These are phyloP conservation scores for Pyrenochaeta sp. DNA, from an alignment of 2,329 filamentous ascomycete species.

Conservation along the genomic window DNA sequence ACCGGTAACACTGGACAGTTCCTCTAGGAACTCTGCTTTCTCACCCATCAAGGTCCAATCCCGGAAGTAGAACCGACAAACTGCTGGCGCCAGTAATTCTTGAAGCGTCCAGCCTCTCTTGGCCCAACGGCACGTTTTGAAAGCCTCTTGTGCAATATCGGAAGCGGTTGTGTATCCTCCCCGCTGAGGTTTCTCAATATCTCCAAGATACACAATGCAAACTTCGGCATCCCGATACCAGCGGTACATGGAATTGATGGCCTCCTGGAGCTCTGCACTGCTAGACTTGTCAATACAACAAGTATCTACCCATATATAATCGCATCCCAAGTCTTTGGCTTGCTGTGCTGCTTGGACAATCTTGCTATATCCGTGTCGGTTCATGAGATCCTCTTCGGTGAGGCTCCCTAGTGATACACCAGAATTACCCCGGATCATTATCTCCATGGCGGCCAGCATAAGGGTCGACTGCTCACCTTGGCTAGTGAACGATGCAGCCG, in stretches of 20 bases:
- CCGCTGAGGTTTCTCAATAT: constrained; percentile 14
- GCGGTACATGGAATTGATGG: constrained; percentile 38
- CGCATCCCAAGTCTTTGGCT: constrained; percentile 16
- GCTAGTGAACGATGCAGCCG: constrained; percentile 3
- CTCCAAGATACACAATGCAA: constrained; percentile 31
- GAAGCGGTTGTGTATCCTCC: constrained; percentile 15
- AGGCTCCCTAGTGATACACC: constrained; percentile 8
- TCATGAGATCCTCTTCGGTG: constrained; percentile 23
- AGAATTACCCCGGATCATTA: constrained; percentile 23
- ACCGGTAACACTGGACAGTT: constrained; percentile 33
- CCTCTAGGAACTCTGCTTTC: constrained; percentile 33
- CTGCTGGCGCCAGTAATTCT: constrained; percentile 35
- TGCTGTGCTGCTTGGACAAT: constrained; percentile 24
- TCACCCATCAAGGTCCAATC: constrained; percentile 38
- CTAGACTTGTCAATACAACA: constrained; percentile 36
- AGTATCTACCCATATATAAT: constrained; percentile 36
- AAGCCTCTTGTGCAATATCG: constrained; percentile 21
- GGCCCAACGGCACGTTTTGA: constrained; percentile 31
- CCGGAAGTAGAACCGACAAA: constrained; percentile 34
- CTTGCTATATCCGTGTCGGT: constrained; percentile 25
- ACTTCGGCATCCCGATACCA: constrained; percentile 31
- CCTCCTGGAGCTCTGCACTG: constrained; percentile 30
- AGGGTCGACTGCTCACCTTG: constrained; percentile 18
- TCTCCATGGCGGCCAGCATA: constrained; percentile 28
- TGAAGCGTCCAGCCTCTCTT: constrained; percentile 42